A percentile compares a stretch with the other conserved stretches of the same genome.
These are phyloP conservation scores for Uncinocarpus reesii DNA, from an alignment of 2,329 filamentous ascomycete genomes.

Conservation along the genomic window DNA sequence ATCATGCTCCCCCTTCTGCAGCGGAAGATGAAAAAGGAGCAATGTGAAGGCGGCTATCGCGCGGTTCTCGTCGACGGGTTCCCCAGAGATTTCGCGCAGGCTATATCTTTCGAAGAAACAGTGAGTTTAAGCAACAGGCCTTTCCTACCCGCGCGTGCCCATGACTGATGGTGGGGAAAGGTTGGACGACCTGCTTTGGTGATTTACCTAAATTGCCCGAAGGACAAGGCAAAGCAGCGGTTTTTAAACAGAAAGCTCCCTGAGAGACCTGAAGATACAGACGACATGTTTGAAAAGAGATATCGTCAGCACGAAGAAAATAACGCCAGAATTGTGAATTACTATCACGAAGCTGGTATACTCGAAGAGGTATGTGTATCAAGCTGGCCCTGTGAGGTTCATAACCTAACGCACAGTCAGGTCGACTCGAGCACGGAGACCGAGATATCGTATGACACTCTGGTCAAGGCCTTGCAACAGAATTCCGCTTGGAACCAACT, in stretches of 20 bases:
- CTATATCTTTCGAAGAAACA: conserved; percentile 11
- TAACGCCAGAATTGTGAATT: conserved; percentile 13
- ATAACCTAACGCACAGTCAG: not conserved
- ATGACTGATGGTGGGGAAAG: not conserved
- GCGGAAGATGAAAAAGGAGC: conserved; percentile 10
- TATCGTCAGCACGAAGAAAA: conserved; percentile 16
- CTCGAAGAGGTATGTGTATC: conserved; percentile 10
- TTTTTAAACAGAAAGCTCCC: conserved; percentile 15
- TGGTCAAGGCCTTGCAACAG: not conserved
- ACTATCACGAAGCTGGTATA: conserved; percentile 6
- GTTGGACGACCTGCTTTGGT: conserved; percentile 9
- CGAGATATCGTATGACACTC: conserved; percentile 1
- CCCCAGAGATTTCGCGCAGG: conserved; percentile 11
- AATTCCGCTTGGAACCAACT: conserved; percentile 1
- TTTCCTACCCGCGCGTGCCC: not conserved
- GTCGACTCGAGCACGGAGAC: conserved; percentile 10
- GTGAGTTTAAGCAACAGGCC: not conserved
- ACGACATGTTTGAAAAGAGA: conserved; percentile 17
- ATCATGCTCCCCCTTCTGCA: conserved; percentile 10
- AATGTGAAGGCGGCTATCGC: conserved; percentile 4
- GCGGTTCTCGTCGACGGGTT: conserved; percentile 14
- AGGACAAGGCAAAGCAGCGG: conserved; percentile 14
- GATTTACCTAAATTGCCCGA: conserved; percentile 17
- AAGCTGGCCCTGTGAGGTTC: not conserved
- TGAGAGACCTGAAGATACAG: conserved; percentile 13